Percentiles rank a stretch among this genome's conserved stretches.
These are phyloP conservation scores for Akanthomyces lecanii DNA, from an alignment of 2,329 filamentous ascomycete genomes.

Conservation along the genomic window DNA sequence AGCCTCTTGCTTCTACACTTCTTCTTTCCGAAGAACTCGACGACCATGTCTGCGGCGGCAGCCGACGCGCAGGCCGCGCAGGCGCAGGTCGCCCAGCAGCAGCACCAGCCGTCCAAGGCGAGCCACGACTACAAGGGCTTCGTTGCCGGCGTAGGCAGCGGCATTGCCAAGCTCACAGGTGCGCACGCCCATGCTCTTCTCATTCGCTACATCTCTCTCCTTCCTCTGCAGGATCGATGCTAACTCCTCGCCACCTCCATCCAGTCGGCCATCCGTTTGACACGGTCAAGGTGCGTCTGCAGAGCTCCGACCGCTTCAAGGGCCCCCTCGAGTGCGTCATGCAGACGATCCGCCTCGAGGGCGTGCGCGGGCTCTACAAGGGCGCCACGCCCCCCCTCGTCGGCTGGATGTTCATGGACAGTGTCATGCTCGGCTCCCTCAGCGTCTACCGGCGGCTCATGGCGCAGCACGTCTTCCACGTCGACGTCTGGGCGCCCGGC, in stretches of 20 bases:
- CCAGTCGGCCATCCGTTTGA: slow-evolving; percentile 75
- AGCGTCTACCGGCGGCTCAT: slow-evolving; percentile 84
- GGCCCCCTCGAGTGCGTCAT: slow-evolving; percentile 82
- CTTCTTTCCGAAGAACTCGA: background rate
- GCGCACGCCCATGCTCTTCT: slow-evolving; percentile 15
- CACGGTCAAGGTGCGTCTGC: slow-evolving; percentile 92
- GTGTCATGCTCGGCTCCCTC: slow-evolving; percentile 82
- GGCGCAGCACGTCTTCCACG: slow-evolving; percentile 73
- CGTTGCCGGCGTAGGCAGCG: slow-evolving; percentile 92
- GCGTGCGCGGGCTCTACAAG: slow-evolving; percentile 84
- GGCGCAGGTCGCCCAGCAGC: slow-evolving; percentile 29
- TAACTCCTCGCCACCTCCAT: slow-evolving; percentile 15
- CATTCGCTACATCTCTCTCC: background rate
- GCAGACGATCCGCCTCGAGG: slow-evolving; percentile 82
- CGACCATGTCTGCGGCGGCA: background rate
- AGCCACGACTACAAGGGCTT: slow-evolving; percentile 81
- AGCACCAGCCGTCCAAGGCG: slow-evolving; percentile 17
- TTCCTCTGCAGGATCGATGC: no score
- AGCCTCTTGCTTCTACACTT: background rate
- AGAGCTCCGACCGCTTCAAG: slow-evolving; percentile 76
- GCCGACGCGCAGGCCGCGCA: background rate
- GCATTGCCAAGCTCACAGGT: slow-evolving; percentile 86
- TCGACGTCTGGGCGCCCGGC: slow-evolving; percentile 28
- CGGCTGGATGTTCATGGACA: slow-evolving; percentile 99
- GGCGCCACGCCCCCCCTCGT: slow-evolving; percentile 86